Evolutionary conservation across 352 stramenopile species (phyloP), one percentile per base, ranked within the genome.

Genomic region (Pythium grandisporangium): DNA sequence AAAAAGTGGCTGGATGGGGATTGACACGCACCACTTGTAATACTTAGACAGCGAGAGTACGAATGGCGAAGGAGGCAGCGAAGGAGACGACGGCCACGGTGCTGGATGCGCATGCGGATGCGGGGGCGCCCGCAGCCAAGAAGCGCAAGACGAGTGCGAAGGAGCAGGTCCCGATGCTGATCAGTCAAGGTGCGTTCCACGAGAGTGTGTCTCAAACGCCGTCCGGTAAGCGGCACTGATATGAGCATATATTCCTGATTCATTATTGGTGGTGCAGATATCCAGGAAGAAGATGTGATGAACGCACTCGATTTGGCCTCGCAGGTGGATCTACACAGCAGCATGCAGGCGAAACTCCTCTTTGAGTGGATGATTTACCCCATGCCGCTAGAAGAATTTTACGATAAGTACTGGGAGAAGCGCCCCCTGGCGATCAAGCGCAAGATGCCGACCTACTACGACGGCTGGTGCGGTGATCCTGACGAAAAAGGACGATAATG

Each of bases 391-490:
- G 62, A 90, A 29, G 70, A 96, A 55, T 98, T 98, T 45, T 97
- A 97, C 57, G 51, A 68, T 3, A 80, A 84, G 19, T 96, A 97
- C 61, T 98, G 82, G 83, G 93, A 97, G 53, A 85, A 96, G 44
- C 77, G 87, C 23, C 89, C 93, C 26, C 61, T 98, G 23, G 66
- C 64, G 25, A 85, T 95, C 42, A 86, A 87, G 48, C 80, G 80
- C 27, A 65, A 84, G 29, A 59, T 54, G 14, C 51, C 57, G 3
- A 51, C 56, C 32, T 84, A 84, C 54, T 95, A 95, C 56, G 72
- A 94, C 26, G 68, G 69, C 25, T 90, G 83, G 60, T 66, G 55
- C 39, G n/a, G 53, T 63, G 17, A 47, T 47, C 12, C 20, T 48
- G 30, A 35, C 10, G 38, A 19, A n/a, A 13, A 23, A 22, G 10